Evolutionary conservation across 148 eudicot species (phyloP).

Genomic region (Cornus controversa): DNA sequence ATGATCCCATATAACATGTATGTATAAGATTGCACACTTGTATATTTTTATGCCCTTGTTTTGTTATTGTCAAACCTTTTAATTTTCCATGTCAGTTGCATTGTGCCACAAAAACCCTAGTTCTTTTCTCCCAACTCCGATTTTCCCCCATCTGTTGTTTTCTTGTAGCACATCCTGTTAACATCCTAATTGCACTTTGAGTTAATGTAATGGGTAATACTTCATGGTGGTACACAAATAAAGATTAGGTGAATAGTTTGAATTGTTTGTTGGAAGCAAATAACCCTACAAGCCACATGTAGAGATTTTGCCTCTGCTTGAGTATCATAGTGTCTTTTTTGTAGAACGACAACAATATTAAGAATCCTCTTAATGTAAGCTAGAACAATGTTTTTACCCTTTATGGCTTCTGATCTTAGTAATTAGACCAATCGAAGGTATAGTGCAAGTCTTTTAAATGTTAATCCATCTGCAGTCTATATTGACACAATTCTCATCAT

Average conservation of each 20-base stretch:
- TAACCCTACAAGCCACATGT: background rate
- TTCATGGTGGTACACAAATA: background rate
- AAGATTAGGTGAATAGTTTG: background rate
- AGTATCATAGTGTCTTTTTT: background rate
- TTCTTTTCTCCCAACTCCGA: background rate
- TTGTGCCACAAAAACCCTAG: background rate
- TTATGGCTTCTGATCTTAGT: background rate
- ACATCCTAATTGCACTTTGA: too few relatives aligned
- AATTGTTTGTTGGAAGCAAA: background rate
- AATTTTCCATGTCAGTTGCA: background rate
- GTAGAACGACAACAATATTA: background rate
- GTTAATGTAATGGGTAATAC: background rate
- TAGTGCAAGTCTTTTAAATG: background rate
- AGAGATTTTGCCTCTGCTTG: background rate
- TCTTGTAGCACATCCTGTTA: background rate
- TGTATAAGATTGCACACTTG: background rate
- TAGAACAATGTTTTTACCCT: background rate
- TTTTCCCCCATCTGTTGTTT: background rate
- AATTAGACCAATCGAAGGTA: background rate
- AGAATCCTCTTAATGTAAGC: background rate
- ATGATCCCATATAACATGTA: background rate
- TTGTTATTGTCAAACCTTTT: too few relatives aligned
- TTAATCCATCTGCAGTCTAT: background rate
- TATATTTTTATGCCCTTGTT: background rate
- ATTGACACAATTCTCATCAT: background rate